Percentiles rank a stretch among this genome's conserved stretches.
Evolutionary conservation across 148 eudicot genomes (phyloP).

Genomic region (Chenopodium berlandieri): DNA sequence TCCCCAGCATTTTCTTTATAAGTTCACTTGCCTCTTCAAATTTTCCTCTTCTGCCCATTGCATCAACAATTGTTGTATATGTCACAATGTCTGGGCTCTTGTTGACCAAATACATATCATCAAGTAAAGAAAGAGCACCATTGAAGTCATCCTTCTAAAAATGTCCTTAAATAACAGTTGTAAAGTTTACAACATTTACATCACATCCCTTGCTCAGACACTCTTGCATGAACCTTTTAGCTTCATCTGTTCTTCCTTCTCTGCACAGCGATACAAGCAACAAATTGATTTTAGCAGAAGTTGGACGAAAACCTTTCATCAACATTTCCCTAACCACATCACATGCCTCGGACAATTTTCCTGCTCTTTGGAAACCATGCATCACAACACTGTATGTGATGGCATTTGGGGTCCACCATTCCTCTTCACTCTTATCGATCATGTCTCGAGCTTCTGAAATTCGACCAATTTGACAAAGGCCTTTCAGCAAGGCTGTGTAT

Average conservation of each 20-base stretch:
- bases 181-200: constrained; percentile 29
- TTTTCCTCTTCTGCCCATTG: constrained; percentile 22
- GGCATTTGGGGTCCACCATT: constrained; percentile 38
- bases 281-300: constrained; percentile 30
- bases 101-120: constrained; percentile 35
- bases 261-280: constrained; percentile 30
- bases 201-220: constrained; percentile 32
- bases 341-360: constrained; percentile 29
- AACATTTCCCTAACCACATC: constrained; percentile 33
- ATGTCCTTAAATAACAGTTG: constrained; percentile 28
- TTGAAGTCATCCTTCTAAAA: constrained; percentile 25
- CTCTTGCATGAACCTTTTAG: constrained; percentile 31
- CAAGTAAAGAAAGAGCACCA: constrained; percentile 34
- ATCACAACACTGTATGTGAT: constrained; percentile 30
- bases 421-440: constrained; percentile 31
- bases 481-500: constrained; percentile 32
- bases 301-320: constrained; percentile 25
- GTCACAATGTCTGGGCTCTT: constrained; percentile 33
- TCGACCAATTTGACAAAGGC: constrained; percentile 30
- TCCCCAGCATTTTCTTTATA: constrained; percentile 28
- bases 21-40: constrained; percentile 28
- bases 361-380: constrained; percentile 33
- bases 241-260: constrained; percentile 26
- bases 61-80: constrained; percentile 31
- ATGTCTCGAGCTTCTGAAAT: constrained; percentile 31